Evolutionary conservation across 306 rosid genomes (phyloP).

Genomic region (Cyclanthera cordifolia): DNA sequence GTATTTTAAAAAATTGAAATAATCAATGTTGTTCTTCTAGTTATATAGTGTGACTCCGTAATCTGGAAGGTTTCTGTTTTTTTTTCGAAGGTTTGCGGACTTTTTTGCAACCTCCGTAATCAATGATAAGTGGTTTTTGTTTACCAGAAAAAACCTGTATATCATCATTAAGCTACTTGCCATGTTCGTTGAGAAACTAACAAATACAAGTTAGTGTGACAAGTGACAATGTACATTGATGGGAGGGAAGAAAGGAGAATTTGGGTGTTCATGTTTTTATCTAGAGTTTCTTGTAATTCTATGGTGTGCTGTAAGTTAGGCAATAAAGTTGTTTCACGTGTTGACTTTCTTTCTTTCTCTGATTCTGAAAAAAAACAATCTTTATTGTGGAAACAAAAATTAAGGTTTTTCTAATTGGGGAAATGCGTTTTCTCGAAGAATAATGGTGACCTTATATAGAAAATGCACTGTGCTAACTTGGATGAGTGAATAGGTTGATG

Average conservation of each 20-base stretch:
- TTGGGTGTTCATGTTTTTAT: not conserved
- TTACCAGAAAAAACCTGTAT: not conserved
- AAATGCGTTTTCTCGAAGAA: not conserved
- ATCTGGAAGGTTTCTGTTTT: not conserved
- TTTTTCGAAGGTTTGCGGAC: not conserved
- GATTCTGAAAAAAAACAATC: not conserved
- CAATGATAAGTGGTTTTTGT: not conserved
- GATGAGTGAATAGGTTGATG: not conserved
- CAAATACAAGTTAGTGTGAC: not conserved
- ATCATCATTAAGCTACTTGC: not conserved
- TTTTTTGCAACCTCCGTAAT: not conserved
- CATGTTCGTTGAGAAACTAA: not conserved
- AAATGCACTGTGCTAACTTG: not conserved
- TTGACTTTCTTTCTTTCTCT: not conserved
- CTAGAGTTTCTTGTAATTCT: slow-evolving; percentile 2
- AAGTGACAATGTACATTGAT: not conserved
- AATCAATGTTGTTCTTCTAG: too few relatives aligned
- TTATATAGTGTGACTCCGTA: not conserved
- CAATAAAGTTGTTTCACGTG: not conserved
- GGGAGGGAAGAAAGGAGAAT: not conserved
- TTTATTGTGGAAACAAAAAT: not conserved
- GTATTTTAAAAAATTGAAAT: too few relatives aligned
- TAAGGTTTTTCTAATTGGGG: not conserved
- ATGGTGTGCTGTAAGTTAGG: not conserved
- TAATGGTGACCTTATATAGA: not conserved